A percentile compares a stretch with the other conserved stretches of the same genome.
Evolutionary conservation across 192 early-diverging fungal species (phyloP).

Genomic region (Globomyces pollinis-pini): DNA sequence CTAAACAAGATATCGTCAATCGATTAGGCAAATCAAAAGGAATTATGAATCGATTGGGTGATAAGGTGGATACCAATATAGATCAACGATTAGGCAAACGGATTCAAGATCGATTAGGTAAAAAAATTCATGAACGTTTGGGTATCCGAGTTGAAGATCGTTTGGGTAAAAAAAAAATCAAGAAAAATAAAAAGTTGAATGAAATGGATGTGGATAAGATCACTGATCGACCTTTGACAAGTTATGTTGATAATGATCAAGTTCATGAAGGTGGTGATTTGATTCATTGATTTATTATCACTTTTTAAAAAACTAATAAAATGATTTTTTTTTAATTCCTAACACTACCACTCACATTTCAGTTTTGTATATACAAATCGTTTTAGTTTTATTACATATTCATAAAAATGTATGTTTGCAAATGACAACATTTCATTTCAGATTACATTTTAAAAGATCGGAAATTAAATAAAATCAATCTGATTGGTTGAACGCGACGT

Average conservation of each 20-base stretch:
- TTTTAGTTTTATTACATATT: no score
- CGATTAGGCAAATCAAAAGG: background rate
- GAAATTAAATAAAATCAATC: background rate
- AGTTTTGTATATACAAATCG: no score
- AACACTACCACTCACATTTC: no score
- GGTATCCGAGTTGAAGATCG: background rate
- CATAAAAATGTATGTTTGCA: no score
- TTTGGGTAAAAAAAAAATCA: conserved; percentile 2
- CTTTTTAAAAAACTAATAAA: no score
- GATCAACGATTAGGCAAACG: background rate
- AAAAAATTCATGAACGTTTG: background rate
- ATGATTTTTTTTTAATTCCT: no score
- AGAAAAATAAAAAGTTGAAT: conserved; percentile 1
- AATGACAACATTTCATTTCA: background rate
- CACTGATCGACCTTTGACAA: background rate
- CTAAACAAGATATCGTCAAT: background rate
- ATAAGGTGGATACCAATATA: background rate
- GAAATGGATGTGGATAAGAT: background rate
- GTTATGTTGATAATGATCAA: background rate
- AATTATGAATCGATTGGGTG: background rate
- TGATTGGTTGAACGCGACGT: conserved; percentile 1
- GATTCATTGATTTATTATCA: no score
- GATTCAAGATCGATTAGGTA: conserved; percentile 7
- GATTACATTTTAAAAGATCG: background rate
- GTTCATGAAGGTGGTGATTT: background rate